Percentiles rank a stretch among this genome's conserved stretches.
phyloP scores from a whole-genome alignment of 768 basidiomycete species.

The Neoboletus brunneissimus region DNA sequence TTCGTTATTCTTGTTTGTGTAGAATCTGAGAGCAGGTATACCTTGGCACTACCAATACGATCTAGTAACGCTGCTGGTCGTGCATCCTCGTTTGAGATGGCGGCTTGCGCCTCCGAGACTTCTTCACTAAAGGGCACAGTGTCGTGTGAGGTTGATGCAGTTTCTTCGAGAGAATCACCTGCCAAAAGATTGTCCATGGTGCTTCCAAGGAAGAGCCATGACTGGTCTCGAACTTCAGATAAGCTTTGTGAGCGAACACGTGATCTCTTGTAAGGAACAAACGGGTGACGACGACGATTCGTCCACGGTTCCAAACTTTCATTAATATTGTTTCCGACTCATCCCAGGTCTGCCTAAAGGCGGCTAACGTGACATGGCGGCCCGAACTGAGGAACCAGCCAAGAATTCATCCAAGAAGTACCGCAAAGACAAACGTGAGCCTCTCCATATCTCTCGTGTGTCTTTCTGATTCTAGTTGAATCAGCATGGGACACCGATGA shows the following conservation, averaged over 20 bases:
- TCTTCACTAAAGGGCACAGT: conserved; percentile 57
- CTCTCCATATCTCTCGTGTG: neutral
- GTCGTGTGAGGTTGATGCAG: conserved; percentile 47
- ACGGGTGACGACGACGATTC: too few relatives aligned
- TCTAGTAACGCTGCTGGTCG: conserved; percentile 44
- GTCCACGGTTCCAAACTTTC: neutral
- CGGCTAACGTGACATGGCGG: conserved; percentile 18
- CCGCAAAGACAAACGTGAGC: conserved; percentile 93
- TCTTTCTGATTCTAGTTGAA: conserved; percentile 17
- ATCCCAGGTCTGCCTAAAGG: neutral
- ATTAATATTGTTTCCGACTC: neutral
- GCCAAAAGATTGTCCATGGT: conserved; percentile 52
- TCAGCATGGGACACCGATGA: conserved; percentile 99
- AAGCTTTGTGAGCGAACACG: conserved; percentile 13
- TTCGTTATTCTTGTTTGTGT: conserved; percentile 59
- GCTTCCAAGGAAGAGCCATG: neutral
- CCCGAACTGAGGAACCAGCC: conserved; percentile 33
- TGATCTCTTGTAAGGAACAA: conserved; percentile 6
- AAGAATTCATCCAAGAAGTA: conserved; percentile 86
- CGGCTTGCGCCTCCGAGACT: conserved; percentile 32
- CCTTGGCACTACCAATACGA: conserved; percentile 69
- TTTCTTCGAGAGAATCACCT: conserved; percentile 31
- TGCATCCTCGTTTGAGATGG: conserved; percentile 29
- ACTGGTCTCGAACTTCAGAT: neutral
- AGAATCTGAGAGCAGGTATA: conserved; percentile 76